Base-by-base conservation (phyloP, 768 basidiomycete genomes). In the Xerocomus potaroensis region DNA sequence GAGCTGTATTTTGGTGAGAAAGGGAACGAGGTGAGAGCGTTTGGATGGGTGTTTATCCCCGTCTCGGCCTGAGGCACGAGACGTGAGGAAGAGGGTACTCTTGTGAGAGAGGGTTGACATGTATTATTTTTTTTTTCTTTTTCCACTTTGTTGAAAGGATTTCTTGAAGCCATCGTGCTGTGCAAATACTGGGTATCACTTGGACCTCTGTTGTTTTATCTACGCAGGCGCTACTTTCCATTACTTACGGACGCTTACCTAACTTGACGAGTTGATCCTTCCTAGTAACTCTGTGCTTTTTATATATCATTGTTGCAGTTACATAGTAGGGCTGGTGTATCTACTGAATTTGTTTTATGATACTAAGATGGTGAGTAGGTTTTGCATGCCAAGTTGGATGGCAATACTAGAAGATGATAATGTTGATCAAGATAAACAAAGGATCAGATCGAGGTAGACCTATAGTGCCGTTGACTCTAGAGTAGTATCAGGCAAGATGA, bases 41-140 rank as follows among this genome's bases (percentile, higher is more conserved):
- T 80, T 60, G 80, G 81, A 29, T 83, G 81, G 82, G 75, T 82
- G 1, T 83, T 81, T 53, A 54, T 81, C 44, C 63, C 64, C 14
- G 50, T 55, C 18, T 18, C 45, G 23, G 27, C 35, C 5, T 59
- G 48, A 59, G 16, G 21, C 15, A 23, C 23, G 7, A 11, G 9
- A 8, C 0, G 26, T 23, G 22, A 45, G 11, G 22, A 36, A 6
- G 23, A 10, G n/a, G n/a, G n/a, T n/a, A 16, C 22, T 23, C 10
- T 55, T 30, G 12, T 22, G 14, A 30, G 43, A 26, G 16, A 14
- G 3, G 8, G 15, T n/a, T 22, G 7, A 29, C 1, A 19, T 41
- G 37, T 54, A 42, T 49, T 27, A 10, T 27, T 27, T 54, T 43
- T 22, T 36, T 54, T 15, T 38, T 15, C 18, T 3, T 14, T 24